Conservation (phyloP, 2,329 filamentous ascomycete genomes). For the Aaosphaeria arxii region DNA sequence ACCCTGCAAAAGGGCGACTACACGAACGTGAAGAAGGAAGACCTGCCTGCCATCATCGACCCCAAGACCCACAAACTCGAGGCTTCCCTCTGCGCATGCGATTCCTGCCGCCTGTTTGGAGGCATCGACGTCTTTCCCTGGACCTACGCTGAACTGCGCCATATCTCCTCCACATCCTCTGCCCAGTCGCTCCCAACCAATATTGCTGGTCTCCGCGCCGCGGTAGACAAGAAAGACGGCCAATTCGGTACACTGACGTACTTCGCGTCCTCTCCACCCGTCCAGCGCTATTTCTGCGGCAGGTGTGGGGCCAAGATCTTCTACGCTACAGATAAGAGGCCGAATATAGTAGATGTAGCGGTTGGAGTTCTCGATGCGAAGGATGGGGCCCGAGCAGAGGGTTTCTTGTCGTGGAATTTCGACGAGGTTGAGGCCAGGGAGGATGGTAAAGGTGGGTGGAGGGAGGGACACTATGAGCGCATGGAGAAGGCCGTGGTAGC, state of each 20-base stretch:
- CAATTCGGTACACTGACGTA: neutral
- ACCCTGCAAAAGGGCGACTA: neutral
- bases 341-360: conserved; percentile 63
- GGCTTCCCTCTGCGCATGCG: neutral
- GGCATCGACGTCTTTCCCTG: neutral
- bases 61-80: neutral
- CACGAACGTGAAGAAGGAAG: neutral
- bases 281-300: conserved; percentile 60
- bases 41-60: neutral
- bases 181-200: neutral
- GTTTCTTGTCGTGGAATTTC: conserved; percentile 62
- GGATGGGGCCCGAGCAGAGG: conserved; percentile 53
- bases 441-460: conserved; percentile 38
- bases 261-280: conserved; percentile 40
- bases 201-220: neutral
- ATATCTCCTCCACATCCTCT: neutral
- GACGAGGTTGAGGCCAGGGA: conserved; percentile 59
- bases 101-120: neutral
- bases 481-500: too few species aligned
- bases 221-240: neutral
- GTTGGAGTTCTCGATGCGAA: conserved; percentile 54
- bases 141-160: neutral
- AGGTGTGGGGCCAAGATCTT: conserved; percentile 59
- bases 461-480: neutral
- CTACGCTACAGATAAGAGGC: conserved; percentile 44